A percentile compares a stretch with the other conserved stretches of the same genome.
These are phyloP conservation scores for Acephala macrosclerotiorum DNA, from an alignment of 2,329 filamentous ascomycete genomes.

Conservation along the genomic window DNA sequence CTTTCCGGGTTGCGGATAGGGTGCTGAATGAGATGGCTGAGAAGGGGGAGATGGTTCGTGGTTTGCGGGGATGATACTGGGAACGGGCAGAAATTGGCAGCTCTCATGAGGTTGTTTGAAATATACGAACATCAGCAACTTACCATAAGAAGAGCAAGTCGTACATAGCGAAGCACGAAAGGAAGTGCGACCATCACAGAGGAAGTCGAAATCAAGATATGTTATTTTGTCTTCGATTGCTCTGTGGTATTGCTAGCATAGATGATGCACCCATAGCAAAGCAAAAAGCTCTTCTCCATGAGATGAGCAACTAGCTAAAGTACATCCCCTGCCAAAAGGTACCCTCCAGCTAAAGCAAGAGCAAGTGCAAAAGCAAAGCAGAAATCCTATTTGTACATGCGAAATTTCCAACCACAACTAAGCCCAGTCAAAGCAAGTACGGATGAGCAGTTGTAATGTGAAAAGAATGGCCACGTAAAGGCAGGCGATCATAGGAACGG, in stretches of 20 bases:
- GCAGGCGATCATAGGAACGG: constrained; percentile 31
- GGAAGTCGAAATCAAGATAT: neutral
- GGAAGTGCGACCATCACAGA: neutral
- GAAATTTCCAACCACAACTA: constrained; percentile 2
- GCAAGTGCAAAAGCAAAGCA: neutral
- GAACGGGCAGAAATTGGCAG: too few relatives aligned
- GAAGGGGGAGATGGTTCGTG: constrained; percentile 38
- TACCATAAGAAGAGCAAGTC: too few relatives aligned
- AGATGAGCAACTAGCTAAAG: constrained; percentile 4
- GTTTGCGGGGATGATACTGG: too few relatives aligned
- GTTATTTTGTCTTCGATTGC: neutral
- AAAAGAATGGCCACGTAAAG: neutral
- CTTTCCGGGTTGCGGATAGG: constrained; percentile 41
- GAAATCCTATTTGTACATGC: constrained; percentile 6
- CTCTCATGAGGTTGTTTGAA: too few relatives aligned
- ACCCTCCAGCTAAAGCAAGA: neutral
- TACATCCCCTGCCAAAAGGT: neutral
- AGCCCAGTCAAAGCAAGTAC: neutral
- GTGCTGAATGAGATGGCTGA: constrained; percentile 42
- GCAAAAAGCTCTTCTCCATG: neutral
- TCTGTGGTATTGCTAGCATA: neutral
- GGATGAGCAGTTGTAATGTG: neutral
- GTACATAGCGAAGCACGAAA: too few relatives aligned
- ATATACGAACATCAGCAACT: neutral
- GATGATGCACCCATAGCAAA: neutral